Evolutionary conservation across 176 grass and related monocot species (phyloP), one percentile per base, ranked within the genome.

Genomic region (Miscanthus lutarioriparius): DNA sequence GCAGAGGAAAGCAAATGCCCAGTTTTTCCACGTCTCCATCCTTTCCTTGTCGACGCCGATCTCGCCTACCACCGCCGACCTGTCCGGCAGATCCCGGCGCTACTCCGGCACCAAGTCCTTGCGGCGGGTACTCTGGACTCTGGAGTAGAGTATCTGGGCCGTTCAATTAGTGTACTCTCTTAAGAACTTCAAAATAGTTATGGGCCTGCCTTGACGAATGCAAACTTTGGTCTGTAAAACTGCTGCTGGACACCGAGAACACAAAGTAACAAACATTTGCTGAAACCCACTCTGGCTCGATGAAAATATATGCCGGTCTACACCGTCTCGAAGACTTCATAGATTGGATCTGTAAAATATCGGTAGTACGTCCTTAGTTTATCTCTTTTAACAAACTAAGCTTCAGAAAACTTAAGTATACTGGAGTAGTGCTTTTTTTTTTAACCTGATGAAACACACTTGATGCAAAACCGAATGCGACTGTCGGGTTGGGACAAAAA

Each of bases 381-480:
- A n/a, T 53, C 15, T 6, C 51, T 22, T 22, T 54, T 2, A 20
- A 22, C 7, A 20, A 8, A 22, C 17, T 15, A 58, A 54, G 45
- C 14, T 49, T 49, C 15, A 49, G 47, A 49, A 49, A 89, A 30
- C 48, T 5, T 48, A 1, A 49, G 47, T 54, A n/a, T n/a, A 10
- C 6, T 20, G 49, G 3, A 20, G 6, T 20, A 20, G 7, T 58
- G 53, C 53, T 58, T 58, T 22, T n/a, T n/a, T n/a, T n/a, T 22
- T 7, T 20, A 58, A 58, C 20, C 19, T 56, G 19, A n/a, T n/a
- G n/a, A 56, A 6, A 0, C n/a, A 54, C 32, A 65, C 64, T 16
- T 63, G 67, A 80, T 16, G 83, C 76, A 78, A 86, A 81, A 86
- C 79, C 73, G 66, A 56, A 81, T 82, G 48, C 64, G 64, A 75